A percentile compares a stretch with the other conserved stretches of the same genome.
Evolutionary conservation across 2,329 filamentous ascomycete species (phyloP).

Genomic region (Pseudogymnoascus sp.): DNA sequence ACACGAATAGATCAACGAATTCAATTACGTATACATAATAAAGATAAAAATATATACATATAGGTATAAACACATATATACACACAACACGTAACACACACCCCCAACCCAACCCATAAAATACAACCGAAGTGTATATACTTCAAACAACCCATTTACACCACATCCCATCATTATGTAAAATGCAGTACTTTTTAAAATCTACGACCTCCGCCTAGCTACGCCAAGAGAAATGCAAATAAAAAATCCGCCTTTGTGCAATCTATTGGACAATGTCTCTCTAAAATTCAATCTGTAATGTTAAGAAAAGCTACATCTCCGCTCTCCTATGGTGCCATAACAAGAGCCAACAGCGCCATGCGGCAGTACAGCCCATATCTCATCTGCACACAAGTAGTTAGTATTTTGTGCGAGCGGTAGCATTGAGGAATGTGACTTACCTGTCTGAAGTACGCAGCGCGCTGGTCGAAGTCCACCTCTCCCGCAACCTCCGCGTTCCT

Average conservation of each 20-base stretch:
- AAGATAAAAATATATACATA: conserved; percentile 1
- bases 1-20: background rate
- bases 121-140: conserved; percentile 6
- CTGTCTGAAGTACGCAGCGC: conserved; percentile 98
- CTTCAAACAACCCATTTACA: conserved; percentile 6
- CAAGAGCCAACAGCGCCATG: conserved; percentile 92
- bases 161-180: conserved; percentile 8
- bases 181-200: conserved; percentile 8
- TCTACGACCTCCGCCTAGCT: conserved; percentile 7
- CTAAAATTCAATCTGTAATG: background rate
- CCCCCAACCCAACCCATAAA: conserved; percentile 5
- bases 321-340: conserved; percentile 52
- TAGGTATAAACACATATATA: conserved; percentile 6
- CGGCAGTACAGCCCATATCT: conserved; percentile 94
- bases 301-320: background rate
- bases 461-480: conserved; percentile 95
- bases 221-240: conserved; percentile 6
- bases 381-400: conserved; percentile 55
- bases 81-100: conserved; percentile 8
- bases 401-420: conserved; percentile 5
- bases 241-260: conserved; percentile 1
- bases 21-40: background rate
- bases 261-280: background rate
- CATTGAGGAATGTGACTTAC: conserved; percentile 48
- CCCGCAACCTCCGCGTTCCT: conserved; percentile 88